These are phyloP conservation scores for Metahyphopichia silvanorum DNA, from an alignment of 805 yeast genomes.

Conservation along the genomic window DNA sequence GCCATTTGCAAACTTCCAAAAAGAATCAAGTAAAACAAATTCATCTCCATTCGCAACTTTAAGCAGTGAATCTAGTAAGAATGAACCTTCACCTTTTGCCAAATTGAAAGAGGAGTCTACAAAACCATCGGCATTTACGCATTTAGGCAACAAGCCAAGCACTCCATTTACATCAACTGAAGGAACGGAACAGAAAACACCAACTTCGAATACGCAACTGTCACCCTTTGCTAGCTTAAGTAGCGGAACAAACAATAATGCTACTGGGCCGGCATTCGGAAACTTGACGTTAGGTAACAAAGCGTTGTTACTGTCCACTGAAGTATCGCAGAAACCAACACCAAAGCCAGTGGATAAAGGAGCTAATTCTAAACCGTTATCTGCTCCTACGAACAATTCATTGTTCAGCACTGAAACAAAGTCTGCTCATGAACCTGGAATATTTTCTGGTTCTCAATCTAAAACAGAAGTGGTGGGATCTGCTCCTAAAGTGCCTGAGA, in stretches of 20 bases:
- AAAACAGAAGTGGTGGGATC: too few species aligned
- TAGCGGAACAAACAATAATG: constrained; percentile 5
- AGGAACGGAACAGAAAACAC: constrained; percentile 1
- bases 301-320: too few species aligned
- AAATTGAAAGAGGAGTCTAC: too few species aligned
- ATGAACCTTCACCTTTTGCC: constrained; percentile 1
- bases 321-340: too few species aligned
- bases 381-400: constrained; percentile 2
- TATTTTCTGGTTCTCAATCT: neutral
- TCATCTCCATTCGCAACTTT: constrained; percentile 5
- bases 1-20: too few species aligned
- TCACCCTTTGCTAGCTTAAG: constrained; percentile 3
- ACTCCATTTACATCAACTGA: constrained; percentile 7
- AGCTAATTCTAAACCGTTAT: constrained; percentile 2
- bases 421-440: neutral
- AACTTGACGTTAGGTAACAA: too few species aligned
- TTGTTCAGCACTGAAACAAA: neutral
- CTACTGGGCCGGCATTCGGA: too few species aligned
- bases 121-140: constrained; percentile 7
- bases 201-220: too few species aligned
- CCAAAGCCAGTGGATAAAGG: constrained; percentile 16
- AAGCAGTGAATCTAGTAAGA: neutral
- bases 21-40: constrained; percentile 1
- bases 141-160: constrained; percentile 1
- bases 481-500: too few species aligned